Conservation (phyloP, 352 stramenopile species). For the Pythium folliculosum region DNA sequence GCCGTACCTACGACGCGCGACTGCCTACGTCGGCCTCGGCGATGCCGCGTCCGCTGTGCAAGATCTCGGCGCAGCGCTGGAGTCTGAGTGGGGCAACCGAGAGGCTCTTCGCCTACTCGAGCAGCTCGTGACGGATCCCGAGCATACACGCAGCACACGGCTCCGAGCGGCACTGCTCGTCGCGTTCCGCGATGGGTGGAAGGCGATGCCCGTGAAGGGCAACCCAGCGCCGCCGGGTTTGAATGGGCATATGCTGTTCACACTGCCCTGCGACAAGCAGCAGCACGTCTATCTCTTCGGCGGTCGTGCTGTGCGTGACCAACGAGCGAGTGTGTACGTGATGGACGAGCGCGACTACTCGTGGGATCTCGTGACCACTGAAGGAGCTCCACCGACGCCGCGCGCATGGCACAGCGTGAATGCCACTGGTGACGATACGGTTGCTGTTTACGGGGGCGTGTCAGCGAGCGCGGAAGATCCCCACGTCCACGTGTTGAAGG, state of each 20-base stretch:
- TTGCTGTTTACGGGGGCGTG: constrained; percentile 62
- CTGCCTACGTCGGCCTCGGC: constrained; percentile 37
- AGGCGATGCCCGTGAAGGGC: constrained; percentile 42
- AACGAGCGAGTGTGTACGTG: constrained; percentile 50
- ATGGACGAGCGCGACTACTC: constrained; percentile 47
- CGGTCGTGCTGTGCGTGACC: constrained; percentile 61
- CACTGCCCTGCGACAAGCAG: constrained; percentile 28
- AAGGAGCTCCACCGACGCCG: constrained; percentile 35
- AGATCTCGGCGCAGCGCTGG: constrained; percentile 46
- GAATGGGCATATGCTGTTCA: constrained; percentile 69
- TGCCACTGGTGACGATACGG: constrained; percentile 24
- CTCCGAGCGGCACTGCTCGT: constrained; percentile 36
- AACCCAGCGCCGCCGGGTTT: constrained; percentile 66
- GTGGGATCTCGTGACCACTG: constrained; percentile 45
- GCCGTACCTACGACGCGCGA: constrained; percentile 59
- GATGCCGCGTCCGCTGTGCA: constrained; percentile 34
- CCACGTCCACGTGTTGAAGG: constrained; percentile 38
- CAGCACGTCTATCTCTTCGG: constrained; percentile 41
- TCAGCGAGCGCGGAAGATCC: constrained; percentile 61
- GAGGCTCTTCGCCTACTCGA: constrained; percentile 47
- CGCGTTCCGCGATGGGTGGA: constrained; percentile 50
- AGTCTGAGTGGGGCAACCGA: constrained; percentile 55
- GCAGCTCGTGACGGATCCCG: constrained; percentile 19
- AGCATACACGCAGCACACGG: constrained; percentile 25
- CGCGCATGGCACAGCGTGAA: constrained; percentile 63